Evolutionary conservation across 345 rosid genomes (phyloP), one percentile per base, ranked within the genome.

Genomic region (Kernera saxatilis): DNA sequence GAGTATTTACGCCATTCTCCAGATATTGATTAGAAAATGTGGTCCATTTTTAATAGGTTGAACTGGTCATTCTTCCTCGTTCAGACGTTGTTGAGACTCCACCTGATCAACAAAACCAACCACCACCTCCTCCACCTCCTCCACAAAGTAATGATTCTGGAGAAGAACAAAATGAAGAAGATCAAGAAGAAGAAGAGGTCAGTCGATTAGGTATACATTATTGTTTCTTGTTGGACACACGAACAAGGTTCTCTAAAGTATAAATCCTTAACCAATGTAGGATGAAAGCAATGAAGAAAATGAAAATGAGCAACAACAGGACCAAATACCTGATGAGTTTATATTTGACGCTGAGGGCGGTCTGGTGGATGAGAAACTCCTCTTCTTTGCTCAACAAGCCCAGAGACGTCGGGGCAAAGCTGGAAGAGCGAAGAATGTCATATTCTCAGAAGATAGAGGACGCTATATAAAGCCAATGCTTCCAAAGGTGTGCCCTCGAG

Each of bases 291-390:
- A 91, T 76, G 87, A 91, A 77, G 97, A 91, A 75, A 86, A 93
- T 49, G 94, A 93, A 76, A 86, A 93, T 56, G 94, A 93, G 81
- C 88, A 93, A 69, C 91, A 90, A 79, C 91, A 91, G 75, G 94
- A 87, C 32, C 97, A 93, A 77, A 64, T 93, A 84, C 98, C 98
- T 60, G 97, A 93, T 12, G 97, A 91, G 71, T 93, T 93, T 79
- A 86, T 93, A 75, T 86, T 93, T 86, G 98, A 93, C 77, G 98
- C 98, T 36, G 96, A 91, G 81, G 98, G 98, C 21, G 98, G 98
- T 53, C 75, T 93, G 81, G 97, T 93, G 44, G 98, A 93, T 79
- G 98, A 93, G 80, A 93, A 91, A 77, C 96, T 93, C 48, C 92
- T 93, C 51, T 86, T 93, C 84, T 93, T 93, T 83, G 96, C 96